Evolutionary conservation across 2,329 filamentous ascomycete species (phyloP), one percentile per base, ranked within the genome.

Genomic region (Fonsecaea pedrosoi): DNA sequence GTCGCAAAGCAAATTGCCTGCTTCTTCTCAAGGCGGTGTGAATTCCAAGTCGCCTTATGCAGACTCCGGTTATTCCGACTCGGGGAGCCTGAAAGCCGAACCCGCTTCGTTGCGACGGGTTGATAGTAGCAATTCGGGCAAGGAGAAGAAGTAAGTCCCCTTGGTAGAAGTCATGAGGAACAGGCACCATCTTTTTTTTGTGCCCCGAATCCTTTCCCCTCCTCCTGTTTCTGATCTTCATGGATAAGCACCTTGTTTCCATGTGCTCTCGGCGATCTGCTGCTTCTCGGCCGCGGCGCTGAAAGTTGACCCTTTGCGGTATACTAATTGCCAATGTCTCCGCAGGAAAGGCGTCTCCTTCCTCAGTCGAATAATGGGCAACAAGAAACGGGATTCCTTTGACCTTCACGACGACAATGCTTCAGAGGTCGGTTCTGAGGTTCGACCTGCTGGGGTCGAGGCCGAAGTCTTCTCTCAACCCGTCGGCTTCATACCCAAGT

Each of bases 321-420:
- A 18, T 61, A 54, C 59, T 61, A 37, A 61, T 54, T 9, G n/a
- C 38, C 18, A 40, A 40, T 66, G 67, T 64, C 34, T 63, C 21
- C 54, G 10, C 74, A 96, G 91, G 78, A 97, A 97, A 81, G 90
- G 91, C 34, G 87, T 90, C 18, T 97, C 93, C 13, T 97, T 99
- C 76, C 86, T 99, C 34, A 96, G 92, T 78, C 91, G 93, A 62
- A 85, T 98, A 78, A 91, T 92, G 74, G 85, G 86, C 69, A 85
- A 84, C 67, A 93, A 92, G 81, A 96, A 90, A 79, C 92, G 91
- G 76, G 87, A 87, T 68, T 69, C 67, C 37, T 70, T 53, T 81
- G 84, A 86, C 40, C 71, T 76, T 38, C 65, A 62, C 50, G 78
- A 80, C 64, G 81, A 83, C 73, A 87, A 90, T 78, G 89, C 87